Evolutionary conservation across 2,329 filamentous ascomycete genomes (phyloP).

Genomic region (Sclerotinia borealis): DNA sequence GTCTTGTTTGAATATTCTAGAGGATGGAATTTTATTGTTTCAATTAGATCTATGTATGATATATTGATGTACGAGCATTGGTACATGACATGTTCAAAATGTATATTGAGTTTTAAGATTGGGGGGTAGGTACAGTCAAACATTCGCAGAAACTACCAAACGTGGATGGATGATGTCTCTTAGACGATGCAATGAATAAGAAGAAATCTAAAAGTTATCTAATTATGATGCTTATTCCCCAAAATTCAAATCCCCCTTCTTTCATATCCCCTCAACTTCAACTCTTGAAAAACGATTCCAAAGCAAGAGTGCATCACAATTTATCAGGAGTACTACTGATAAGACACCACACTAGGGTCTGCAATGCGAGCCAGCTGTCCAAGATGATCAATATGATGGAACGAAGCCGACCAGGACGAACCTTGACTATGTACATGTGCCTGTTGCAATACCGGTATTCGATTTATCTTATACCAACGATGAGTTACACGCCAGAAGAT

Average conservation of each 20-base stretch:
- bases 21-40: no score
- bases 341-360: not conserved
- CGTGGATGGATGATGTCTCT: no score
- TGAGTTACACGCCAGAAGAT: not conserved
- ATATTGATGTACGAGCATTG: no score
- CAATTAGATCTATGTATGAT: no score
- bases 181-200: not conserved
- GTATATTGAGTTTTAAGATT: no score
- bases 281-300: not conserved
- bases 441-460: not conserved
- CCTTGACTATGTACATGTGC: not conserved
- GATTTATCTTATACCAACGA: not conserved
- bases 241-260: not conserved
- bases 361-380: not conserved
- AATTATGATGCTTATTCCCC: not conserved
- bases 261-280: not conserved
- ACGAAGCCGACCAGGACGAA: not conserved
- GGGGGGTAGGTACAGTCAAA: no score
- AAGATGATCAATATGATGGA: not conserved
- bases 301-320: not conserved
- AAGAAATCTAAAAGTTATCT: not conserved
- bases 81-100: no score
- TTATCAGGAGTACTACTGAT: not conserved
- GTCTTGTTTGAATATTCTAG: no score
- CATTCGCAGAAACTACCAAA: no score